Conservation (phyloP, 208 protist genomes). For the Porcisia deanei region DNA sequence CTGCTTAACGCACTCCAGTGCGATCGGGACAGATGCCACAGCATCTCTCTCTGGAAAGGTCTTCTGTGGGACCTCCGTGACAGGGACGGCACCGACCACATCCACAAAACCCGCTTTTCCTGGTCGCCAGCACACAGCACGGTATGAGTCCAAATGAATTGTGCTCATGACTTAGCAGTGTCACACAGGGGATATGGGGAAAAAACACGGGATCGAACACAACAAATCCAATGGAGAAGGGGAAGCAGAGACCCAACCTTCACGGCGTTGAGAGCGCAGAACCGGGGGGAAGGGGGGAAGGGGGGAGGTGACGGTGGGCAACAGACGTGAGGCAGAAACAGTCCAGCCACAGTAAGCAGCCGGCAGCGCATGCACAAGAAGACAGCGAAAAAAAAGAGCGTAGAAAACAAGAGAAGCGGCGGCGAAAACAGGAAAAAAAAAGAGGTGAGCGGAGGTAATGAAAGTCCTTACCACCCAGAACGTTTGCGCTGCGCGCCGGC, state of each 20-base stretch:
- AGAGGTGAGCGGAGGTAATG: no score
- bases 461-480: not conserved
- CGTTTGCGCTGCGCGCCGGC: not conserved
- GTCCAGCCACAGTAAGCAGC: not conserved
- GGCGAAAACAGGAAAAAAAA: no score
- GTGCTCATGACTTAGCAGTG: slow-evolving; percentile 11
- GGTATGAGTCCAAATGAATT: slow-evolving; percentile 18
- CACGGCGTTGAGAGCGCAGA: not conserved
- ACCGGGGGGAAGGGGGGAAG: no score
- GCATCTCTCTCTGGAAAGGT: not conserved
- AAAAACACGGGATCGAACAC: not conserved
- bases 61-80: not conserved
- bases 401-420: not conserved
- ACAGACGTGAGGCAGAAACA: not conserved
- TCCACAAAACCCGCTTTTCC: slow-evolving; percentile 13
- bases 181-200: not conserved
- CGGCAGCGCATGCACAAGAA: not conserved
- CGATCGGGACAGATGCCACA: not conserved
- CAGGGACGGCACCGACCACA: slow-evolving; percentile 6
- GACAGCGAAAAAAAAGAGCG: not conserved
- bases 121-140: slow-evolving; percentile 23
- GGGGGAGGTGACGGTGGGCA: not conserved
- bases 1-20: slow-evolving; percentile 24
- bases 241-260: not conserved
- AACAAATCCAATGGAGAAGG: not conserved